Percentiles rank a stretch among this genome's conserved stretches.
phyloP scores from a whole-genome alignment of 495 filamentous ascomycete genomes.

The Xylaria sp. region DNA sequence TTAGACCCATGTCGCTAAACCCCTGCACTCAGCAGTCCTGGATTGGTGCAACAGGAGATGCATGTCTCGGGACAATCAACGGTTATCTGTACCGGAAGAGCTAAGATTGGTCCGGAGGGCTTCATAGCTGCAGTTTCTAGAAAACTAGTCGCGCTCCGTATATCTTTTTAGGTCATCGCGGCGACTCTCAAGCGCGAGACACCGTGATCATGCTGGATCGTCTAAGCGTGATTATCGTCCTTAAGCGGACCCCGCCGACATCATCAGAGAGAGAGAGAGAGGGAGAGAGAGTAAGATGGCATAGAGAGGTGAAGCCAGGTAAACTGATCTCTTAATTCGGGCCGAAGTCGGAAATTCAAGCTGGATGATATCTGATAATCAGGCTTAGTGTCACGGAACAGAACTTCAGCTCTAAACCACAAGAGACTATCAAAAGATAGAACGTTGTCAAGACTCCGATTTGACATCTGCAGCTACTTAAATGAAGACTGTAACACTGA shows the following conservation, averaged over 20 bases:
- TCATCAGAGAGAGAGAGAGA: no score
- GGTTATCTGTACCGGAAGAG: conserved; percentile 12
- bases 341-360: neutral
- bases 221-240: neutral
- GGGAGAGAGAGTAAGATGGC: neutral
- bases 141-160: neutral
- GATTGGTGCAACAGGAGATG: conserved; percentile 20
- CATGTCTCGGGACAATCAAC: conserved; percentile 8
- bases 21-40: neutral
- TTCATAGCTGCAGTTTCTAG: neutral
- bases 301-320: neutral
- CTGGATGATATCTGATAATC: neutral
- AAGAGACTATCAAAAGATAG: no score
- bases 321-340: neutral
- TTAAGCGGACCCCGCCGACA: neutral
- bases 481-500: no score
- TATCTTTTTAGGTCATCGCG: neutral
- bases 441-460: no score
- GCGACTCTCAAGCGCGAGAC: neutral
- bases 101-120: conserved; percentile 11
- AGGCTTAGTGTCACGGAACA: no score
- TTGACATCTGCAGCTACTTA: no score
- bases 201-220: neutral
- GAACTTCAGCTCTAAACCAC: no score
- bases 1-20: neutral